Evolutionary conservation across 2,329 filamentous ascomycete genomes (phyloP).

Genomic region (Aspergillus sp.): DNA sequence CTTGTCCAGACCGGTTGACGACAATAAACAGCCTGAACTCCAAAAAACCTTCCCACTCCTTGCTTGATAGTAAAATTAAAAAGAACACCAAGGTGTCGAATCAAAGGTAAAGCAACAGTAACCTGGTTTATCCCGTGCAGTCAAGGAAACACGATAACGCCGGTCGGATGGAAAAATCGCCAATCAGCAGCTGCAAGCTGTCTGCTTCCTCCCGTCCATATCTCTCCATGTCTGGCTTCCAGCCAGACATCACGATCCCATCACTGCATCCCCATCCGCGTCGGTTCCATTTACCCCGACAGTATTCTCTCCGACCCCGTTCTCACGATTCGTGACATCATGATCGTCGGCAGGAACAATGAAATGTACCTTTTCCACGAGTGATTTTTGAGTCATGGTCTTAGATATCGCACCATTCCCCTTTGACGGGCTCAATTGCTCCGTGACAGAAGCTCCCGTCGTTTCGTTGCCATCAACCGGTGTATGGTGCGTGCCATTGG

Average conservation of each 20-base stretch:
- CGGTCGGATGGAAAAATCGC: background rate
- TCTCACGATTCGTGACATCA: conserved; percentile 14
- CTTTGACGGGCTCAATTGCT: conserved; percentile 13
- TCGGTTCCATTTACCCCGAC: conserved; percentile 24
- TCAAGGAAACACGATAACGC: conserved; percentile 2
- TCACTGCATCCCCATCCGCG: conserved; percentile 29
- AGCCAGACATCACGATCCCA: conserved; percentile 25
- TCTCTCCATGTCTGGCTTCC: background rate
- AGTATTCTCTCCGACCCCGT: conserved; percentile 12
- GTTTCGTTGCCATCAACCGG: conserved; percentile 5
- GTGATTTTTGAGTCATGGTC: conserved; percentile 20
- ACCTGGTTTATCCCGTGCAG: background rate
- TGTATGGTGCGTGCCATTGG: conserved; percentile 14
- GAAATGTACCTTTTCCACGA: conserved; percentile 25
- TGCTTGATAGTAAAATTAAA: conserved; percentile 21
- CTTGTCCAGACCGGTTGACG: conserved; percentile 1
- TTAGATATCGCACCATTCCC: conserved; percentile 16
- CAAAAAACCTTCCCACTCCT: conserved; percentile 21
- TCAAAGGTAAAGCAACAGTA: background rate
- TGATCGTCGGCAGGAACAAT: conserved; percentile 27
- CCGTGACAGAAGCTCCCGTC: conserved; percentile 2
- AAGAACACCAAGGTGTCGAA: conserved; percentile 5
- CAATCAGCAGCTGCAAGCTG: no score
- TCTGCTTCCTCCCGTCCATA: background rate
- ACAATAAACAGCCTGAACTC: conserved; percentile 7